Evolutionary conservation across 768 basidiomycete genomes (phyloP).

Genomic region (Tulasnella sp.): DNA sequence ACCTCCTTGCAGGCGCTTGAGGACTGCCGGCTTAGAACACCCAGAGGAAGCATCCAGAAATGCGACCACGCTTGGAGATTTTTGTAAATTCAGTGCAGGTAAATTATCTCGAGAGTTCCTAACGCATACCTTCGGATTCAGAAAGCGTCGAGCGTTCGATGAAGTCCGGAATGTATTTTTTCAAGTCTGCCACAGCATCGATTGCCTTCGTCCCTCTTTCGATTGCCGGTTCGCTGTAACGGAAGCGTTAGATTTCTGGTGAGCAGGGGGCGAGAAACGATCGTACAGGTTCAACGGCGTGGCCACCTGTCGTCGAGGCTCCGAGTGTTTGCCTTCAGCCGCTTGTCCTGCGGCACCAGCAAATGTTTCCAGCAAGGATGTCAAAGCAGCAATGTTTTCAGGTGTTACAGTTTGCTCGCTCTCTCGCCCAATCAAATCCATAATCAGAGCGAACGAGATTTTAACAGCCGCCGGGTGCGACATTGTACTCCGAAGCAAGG

Average conservation of each 20-base stretch:
- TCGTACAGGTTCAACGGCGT: conserved; percentile 18
- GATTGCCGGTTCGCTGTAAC: conserved; percentile 62
- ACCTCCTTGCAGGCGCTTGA: conserved; percentile 79
- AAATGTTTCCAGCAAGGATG: conserved; percentile 82
- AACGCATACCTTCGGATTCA: conserved; percentile 36
- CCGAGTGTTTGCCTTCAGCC: conserved; percentile 52
- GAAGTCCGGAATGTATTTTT: conserved; percentile 59
- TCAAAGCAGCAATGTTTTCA: conserved; percentile 77
- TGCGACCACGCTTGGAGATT: conserved; percentile 63
- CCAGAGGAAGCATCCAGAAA: conserved; percentile 68
- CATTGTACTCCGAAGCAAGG: conserved; percentile 78
- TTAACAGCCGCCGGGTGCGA: conserved; percentile 83
- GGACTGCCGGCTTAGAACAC: conserved; percentile 72
- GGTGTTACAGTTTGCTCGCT: conserved; percentile 52
- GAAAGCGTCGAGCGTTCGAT: conserved; percentile 42
- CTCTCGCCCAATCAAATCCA: conserved; percentile 57
- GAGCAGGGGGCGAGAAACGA: background rate
- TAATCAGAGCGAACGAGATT: conserved; percentile 75
- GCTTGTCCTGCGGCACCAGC: conserved; percentile 66
- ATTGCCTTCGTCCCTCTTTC: conserved; percentile 79
- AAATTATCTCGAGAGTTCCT: background rate
- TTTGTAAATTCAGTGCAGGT: background rate
- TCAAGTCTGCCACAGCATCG: conserved; percentile 71
- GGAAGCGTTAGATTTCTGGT: background rate
- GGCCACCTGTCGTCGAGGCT: conserved; percentile 39